Conservation (phyloP, 2,329 filamentous ascomycete species). For the Scedosporium boydii region DNA sequence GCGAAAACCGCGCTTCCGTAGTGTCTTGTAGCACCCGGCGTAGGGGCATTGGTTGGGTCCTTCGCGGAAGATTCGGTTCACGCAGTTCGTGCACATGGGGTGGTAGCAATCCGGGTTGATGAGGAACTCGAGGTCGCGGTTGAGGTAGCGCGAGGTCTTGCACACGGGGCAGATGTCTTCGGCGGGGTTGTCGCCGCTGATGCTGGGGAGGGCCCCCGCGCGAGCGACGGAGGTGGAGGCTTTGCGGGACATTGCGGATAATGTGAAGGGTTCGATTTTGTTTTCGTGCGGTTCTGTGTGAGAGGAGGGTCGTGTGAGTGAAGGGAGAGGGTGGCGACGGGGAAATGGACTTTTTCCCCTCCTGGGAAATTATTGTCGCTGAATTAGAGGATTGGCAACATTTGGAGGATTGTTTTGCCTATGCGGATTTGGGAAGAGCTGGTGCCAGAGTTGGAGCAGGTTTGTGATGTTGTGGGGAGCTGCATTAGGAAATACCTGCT, state of each 20-base stretch:
- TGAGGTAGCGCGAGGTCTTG: slow-evolving; percentile 93
- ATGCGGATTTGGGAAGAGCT: background rate
- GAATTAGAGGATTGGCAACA: too few species aligned
- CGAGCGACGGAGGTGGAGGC: slow-evolving; percentile 12
- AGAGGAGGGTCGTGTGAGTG: background rate
- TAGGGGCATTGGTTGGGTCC: slow-evolving; percentile 91
- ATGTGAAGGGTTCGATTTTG: background rate
- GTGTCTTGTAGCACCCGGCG: slow-evolving; percentile 74
- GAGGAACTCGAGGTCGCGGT: slow-evolving; percentile 85
- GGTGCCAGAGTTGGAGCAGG: background rate
- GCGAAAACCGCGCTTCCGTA: slow-evolving; percentile 77
- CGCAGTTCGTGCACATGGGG: slow-evolving; percentile 95
- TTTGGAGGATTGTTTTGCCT: background rate
- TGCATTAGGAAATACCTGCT: background rate
- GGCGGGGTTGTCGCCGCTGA: slow-evolving; percentile 17
- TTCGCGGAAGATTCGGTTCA: slow-evolving; percentile 85
- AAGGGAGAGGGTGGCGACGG: background rate
- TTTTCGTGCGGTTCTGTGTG: background rate
- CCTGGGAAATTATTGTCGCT: too few species aligned
- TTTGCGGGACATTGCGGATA: slow-evolving; percentile 27
- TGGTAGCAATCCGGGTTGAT: slow-evolving; percentile 99
- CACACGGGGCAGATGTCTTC: slow-evolving; percentile 89
- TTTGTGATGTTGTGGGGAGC: background rate
- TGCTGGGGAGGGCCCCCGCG: slow-evolving; percentile 7
- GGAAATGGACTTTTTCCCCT: too few species aligned